A percentile compares a stretch with the other conserved stretches of the same genome.
Evolutionary conservation across 805 yeast species (phyloP).

Genomic region (Nakazawaea ishiwadae): DNA sequence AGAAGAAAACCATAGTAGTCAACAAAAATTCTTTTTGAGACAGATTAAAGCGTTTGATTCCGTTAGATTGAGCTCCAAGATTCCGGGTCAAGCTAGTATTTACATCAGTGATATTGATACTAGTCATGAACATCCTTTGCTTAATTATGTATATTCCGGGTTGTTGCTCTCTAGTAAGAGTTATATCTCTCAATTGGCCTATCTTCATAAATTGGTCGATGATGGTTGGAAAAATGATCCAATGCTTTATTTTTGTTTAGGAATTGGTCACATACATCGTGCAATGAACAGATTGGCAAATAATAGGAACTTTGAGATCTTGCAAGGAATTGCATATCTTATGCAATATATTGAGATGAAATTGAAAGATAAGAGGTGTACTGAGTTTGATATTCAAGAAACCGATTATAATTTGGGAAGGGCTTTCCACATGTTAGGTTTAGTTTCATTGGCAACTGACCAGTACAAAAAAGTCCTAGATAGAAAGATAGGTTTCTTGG

Average conservation of each 20-base stretch:
- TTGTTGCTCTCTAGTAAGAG: conserved; percentile 78
- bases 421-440: conserved; percentile 77
- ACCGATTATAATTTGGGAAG: conserved; percentile 80
- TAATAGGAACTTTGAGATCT: conserved; percentile 79
- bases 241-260: conserved; percentile 67
- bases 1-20: conserved; percentile 68
- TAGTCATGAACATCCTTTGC: conserved; percentile 57
- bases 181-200: conserved; percentile 76
- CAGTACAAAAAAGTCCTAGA: conserved; percentile 68
- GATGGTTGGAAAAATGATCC: conserved; percentile 67
- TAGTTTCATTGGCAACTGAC: conserved; percentile 64
- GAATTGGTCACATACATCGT: conserved; percentile 79
- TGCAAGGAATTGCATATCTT: conserved; percentile 81
- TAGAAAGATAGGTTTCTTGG: conserved; percentile 12
- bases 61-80: conserved; percentile 43
- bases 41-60: conserved; percentile 89
- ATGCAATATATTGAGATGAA: conserved; percentile 64
- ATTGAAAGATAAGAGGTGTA: conserved; percentile 24
- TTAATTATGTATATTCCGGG: conserved; percentile 66
- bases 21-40: conserved; percentile 85
- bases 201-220: conserved; percentile 65
- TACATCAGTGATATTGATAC: conserved; percentile 45
- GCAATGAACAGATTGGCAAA: conserved; percentile 87
- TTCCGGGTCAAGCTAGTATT: conserved; percentile 78
- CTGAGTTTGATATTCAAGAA: conserved; percentile 61